These are phyloP conservation scores for Neonectria punicea DNA, from an alignment of 2,329 filamentous ascomycete genomes.

Conservation along the genomic window DNA sequence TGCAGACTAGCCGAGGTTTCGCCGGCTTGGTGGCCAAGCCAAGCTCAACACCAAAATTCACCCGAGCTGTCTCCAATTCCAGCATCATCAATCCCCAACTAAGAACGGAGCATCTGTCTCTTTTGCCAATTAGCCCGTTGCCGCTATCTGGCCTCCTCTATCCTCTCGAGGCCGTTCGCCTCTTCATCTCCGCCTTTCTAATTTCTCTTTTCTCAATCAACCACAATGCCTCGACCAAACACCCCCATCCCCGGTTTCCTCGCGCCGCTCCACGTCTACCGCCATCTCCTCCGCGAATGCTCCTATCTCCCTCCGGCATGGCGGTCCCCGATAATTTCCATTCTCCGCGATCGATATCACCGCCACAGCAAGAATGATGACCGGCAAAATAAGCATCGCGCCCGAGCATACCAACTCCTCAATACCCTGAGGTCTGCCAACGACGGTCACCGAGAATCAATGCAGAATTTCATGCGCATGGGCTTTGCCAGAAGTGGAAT, in stretches of 20 bases:
- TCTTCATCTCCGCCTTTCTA: not conserved
- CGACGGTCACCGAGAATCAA: slow-evolving; percentile 57
- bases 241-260: slow-evolving; percentile 39
- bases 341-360: slow-evolving; percentile 60
- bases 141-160: not conserved
- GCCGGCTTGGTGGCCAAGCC: not conserved
- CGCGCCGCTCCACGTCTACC: slow-evolving; percentile 57
- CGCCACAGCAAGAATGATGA: slow-evolving; percentile 46
- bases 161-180: slow-evolving; percentile 21
- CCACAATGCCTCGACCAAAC: slow-evolving; percentile 45
- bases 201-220: not conserved
- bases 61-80: not conserved
- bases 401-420: slow-evolving; percentile 55
- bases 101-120: not conserved
- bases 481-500: slow-evolving; percentile 65
- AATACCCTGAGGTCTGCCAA: slow-evolving; percentile 64
- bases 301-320: slow-evolving; percentile 68
- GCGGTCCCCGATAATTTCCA: slow-evolving; percentile 54
- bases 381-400: slow-evolving; percentile 47
- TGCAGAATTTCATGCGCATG: slow-evolving; percentile 59
- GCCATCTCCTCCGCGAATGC: slow-evolving; percentile 68
- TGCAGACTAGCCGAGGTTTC: not conserved
- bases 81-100: not conserved
- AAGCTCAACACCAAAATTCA: slow-evolving; percentile 15
- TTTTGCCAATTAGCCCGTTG: not conserved